Evolutionary conservation across 805 yeast genomes (phyloP), one percentile per base, ranked within the genome.

Genomic region (Kluyveromyces nonfermentans): DNA sequence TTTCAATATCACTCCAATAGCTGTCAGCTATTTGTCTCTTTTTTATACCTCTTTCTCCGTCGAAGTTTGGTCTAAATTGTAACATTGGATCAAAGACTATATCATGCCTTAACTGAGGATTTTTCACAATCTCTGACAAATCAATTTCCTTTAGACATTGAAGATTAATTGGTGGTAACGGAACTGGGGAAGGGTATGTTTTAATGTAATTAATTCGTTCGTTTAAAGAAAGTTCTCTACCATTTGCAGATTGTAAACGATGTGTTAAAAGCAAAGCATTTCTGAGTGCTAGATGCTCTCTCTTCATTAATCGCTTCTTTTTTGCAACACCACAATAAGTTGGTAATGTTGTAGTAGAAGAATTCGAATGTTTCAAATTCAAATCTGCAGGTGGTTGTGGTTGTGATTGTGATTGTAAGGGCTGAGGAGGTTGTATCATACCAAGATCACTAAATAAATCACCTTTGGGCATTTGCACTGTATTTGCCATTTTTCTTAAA

Each of bases 91-190:
- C 96, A 59, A 89, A 89, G 12, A 87, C 72, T 43, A 90, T 85
- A 61, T 90, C 97, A 63, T 89, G 97, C 50, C 97, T 75, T 45
- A 89, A 69, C 61, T 87, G 96, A 3, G 96, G 96, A 64, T 89
- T 89, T 58, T 85, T 85, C 52, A 89, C 71, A 42, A 90, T 89
- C 58, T 87, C 95, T 49, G 84, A 84, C 37, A 89, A 65, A 56
- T 89, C 97, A 46, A 89, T 84, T 60, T 87, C 96, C 53, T 82
- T 79, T 51, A 89, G 71, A 28, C 87, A 78, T 56, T 81, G 88
- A 40, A 85, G 66, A 63, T 84, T 85, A 38, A 85, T 85, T 1
- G 96, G 96, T 3, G 96, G 96, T 40, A 81, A 61, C 5, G 78
- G 74, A 3, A 81, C 72, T 45, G 65, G 66, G 12, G 53, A 39